Evolutionary conservation across 805 yeast genomes (phyloP).

Genomic region (Kluyveromyces siamensis): DNA sequence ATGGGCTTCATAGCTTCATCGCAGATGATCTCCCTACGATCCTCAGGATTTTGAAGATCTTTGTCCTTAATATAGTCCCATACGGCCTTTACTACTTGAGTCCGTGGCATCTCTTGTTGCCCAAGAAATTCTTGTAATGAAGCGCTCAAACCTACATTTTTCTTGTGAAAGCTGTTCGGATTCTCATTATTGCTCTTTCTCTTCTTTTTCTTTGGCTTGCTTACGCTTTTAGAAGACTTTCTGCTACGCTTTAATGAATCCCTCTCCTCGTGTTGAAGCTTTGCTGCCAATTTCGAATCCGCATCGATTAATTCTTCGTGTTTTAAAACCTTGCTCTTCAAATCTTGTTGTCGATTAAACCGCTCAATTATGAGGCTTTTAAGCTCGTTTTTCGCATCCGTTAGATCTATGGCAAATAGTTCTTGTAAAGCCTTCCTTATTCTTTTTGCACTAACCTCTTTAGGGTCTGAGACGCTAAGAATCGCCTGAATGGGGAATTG

Average conservation of each 20-base stretch:
- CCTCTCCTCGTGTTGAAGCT: conserved; percentile 30
- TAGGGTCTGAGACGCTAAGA: conserved; percentile 58
- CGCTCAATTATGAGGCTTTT: conserved; percentile 54
- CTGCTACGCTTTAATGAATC: conserved; percentile 5
- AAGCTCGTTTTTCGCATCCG: conserved; percentile 42
- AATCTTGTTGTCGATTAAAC: conserved; percentile 39
- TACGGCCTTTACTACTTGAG: conserved; percentile 58
- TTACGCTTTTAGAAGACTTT: conserved; percentile 5
- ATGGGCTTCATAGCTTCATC: conserved; percentile 48
- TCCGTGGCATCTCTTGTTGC: conserved; percentile 41
- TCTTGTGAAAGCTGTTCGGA: conserved; percentile 29
- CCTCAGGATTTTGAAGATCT: conserved; percentile 56
- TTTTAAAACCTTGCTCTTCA: conserved; percentile 18
- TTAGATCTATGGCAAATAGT: conserved; percentile 49
- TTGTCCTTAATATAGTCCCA: conserved; percentile 65
- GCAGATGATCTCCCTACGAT: conserved; percentile 55
- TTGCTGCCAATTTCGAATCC: conserved; percentile 45
- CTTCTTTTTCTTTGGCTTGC: conserved; percentile 8
- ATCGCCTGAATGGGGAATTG: conserved; percentile 42
- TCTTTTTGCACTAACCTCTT: conserved; percentile 60
- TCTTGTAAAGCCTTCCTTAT: conserved; percentile 67
- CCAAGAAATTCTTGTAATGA: conserved; percentile 44
- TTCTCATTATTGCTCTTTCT: conserved; percentile 11
- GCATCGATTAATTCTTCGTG: conserved; percentile 35
- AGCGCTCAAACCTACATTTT: conserved; percentile 42